These are phyloP conservation scores for Astrephomene gubernaculifera DNA, from an alignment of 139 green algal species.

Conservation along the genomic window DNA sequence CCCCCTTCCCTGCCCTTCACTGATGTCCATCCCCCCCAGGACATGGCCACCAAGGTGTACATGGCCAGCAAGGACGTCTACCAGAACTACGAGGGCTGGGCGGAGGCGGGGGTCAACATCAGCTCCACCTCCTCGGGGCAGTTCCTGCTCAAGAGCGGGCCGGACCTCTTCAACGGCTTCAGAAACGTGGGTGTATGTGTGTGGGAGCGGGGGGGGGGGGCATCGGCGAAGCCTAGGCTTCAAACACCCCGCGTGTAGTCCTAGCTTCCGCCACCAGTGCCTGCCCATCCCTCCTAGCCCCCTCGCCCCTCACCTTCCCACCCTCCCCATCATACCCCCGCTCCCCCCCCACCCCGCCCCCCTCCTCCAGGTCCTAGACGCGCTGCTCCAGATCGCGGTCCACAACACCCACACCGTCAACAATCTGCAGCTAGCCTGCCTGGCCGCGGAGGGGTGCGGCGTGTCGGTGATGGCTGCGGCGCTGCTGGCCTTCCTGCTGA, in stretches of 20 bases:
- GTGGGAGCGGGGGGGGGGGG: too few relatives aligned
- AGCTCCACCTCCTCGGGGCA: neutral
- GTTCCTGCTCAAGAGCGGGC: constrained; percentile 26
- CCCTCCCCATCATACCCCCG: neutral
- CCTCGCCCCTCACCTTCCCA: neutral
- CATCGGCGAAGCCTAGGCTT: too few relatives aligned
- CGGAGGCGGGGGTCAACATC: neutral
- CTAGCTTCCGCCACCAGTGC: neutral
- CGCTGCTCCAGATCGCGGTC: neutral
- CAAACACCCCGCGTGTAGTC: too few relatives aligned
- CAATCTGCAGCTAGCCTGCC: constrained; percentile 15
- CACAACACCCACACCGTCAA: constrained; percentile 10
- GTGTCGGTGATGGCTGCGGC: constrained; percentile 20
- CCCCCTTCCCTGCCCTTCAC: neutral
- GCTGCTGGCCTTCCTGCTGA: constrained; percentile 19
- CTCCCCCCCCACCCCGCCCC: neutral
- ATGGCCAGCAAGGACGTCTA: constrained; percentile 11
- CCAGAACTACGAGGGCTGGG: constrained; percentile 24
- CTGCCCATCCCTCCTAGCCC: too few relatives aligned
- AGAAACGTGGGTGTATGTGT: neutral
- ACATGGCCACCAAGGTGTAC: constrained; percentile 24
- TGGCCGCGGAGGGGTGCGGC: constrained; percentile 22
- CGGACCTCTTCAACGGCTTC: constrained; percentile 3
- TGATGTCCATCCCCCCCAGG: neutral
- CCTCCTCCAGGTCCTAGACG: neutral